Evolutionary conservation across 306 rosid species (phyloP).

Genomic region (Vigna mungo): DNA sequence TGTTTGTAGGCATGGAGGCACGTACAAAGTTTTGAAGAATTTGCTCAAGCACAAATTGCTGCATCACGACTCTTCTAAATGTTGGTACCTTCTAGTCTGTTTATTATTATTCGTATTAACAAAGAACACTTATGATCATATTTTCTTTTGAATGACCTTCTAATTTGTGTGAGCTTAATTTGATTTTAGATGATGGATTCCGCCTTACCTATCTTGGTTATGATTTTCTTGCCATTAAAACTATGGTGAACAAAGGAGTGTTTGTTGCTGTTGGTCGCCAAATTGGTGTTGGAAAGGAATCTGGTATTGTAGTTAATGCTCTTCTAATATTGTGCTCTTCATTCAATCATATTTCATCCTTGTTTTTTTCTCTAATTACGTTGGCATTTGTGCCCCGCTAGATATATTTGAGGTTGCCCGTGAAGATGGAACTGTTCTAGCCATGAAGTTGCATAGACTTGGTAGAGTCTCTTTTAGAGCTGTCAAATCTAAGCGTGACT

Average conservation of each 20-base stretch:
- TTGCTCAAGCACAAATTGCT: constrained; percentile 85
- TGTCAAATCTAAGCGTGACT: constrained; percentile 95
- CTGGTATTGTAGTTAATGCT: constrained; percentile 57
- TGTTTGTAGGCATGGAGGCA: constrained; percentile 80
- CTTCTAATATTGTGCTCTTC: neutral
- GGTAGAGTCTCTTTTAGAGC: constrained; percentile 95
- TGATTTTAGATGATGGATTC: constrained; percentile 83
- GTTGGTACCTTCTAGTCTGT: constrained; percentile 54
- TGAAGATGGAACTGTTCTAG: constrained; percentile 87
- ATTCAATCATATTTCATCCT: neutral
- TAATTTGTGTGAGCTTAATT: constrained; percentile 32
- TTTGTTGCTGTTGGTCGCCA: constrained; percentile 89
- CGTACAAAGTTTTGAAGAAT: constrained; percentile 85
- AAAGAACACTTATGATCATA: neutral
- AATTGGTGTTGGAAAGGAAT: constrained; percentile 97
- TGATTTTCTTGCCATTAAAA: constrained; percentile 95
- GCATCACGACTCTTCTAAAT: constrained; percentile 93
- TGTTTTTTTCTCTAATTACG: neutral
- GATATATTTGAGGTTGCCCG: constrained; percentile 94
- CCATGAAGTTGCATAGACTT: constrained; percentile 90
- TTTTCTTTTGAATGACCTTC: neutral
- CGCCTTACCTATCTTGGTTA: constrained; percentile 96
- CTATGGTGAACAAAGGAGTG: constrained; percentile 90
- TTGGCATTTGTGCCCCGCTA: constrained; percentile 40
- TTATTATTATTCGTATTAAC: neutral